These are phyloP conservation scores for Chlorencoelia australis DNA, from an alignment of 2,329 filamentous ascomycete genomes.

Conservation along the genomic window DNA sequence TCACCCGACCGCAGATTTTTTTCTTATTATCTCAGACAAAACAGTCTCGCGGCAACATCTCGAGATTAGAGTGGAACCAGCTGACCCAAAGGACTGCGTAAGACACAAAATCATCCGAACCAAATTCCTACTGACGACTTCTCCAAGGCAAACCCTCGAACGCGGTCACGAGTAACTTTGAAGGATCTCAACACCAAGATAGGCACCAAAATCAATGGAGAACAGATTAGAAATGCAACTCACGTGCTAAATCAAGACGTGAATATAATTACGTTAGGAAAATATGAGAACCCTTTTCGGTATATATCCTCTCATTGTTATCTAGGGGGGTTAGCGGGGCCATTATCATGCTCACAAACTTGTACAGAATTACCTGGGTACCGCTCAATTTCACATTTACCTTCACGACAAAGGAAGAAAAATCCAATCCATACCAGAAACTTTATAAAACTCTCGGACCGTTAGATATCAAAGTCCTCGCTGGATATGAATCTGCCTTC, in stretches of 20 bases:
- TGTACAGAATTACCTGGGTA: slow-evolving; percentile 61
- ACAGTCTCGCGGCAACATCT: slow-evolving; percentile 86
- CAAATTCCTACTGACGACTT: neutral
- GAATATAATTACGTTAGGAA: slow-evolving; percentile 63
- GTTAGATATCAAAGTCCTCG: slow-evolving; percentile 78
- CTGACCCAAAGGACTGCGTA: slow-evolving; percentile 59
- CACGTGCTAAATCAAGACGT: slow-evolving; percentile 44
- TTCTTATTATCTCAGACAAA: slow-evolving; percentile 67
- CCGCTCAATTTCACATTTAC: slow-evolving; percentile 76
- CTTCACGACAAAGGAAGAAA: slow-evolving; percentile 60
- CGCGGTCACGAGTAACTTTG: slow-evolving; percentile 59
- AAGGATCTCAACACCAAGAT: slow-evolving; percentile 76
- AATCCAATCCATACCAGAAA: slow-evolving; percentile 50
- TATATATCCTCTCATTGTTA: too few relatives aligned
- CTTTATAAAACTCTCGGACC: slow-evolving; percentile 62
- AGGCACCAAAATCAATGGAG: slow-evolving; percentile 69
- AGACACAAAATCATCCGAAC: slow-evolving; percentile 18
- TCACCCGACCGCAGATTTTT: too few relatives aligned
- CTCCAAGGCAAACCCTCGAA: slow-evolving; percentile 14
- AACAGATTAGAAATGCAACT: slow-evolving; percentile 48
- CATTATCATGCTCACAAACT: neutral
- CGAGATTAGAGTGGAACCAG: slow-evolving; percentile 59
- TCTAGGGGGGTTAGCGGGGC: too few relatives aligned
- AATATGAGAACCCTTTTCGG: slow-evolving; percentile 54
- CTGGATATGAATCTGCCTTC: slow-evolving; percentile 55